Evolutionary conservation across 2,329 filamentous ascomycete species (phyloP).

Genomic region (Bipolaris bicolor): DNA sequence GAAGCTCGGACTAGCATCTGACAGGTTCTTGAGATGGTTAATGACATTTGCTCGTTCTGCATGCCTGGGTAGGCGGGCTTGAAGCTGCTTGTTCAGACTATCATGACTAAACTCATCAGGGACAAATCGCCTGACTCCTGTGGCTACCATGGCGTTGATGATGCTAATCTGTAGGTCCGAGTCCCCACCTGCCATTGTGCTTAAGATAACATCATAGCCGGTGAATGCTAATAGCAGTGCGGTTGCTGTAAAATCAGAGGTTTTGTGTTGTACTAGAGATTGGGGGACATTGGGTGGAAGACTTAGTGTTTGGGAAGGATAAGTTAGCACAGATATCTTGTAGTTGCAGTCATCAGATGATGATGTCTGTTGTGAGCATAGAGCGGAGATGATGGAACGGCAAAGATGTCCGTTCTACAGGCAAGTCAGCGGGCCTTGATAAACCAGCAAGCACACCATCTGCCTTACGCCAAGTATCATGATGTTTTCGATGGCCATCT

Average conservation of each 20-base stretch:
- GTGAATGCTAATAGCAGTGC: constrained; percentile 43
- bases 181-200: constrained; percentile 37
- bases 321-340: constrained; percentile 35
- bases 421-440: constrained; percentile 9
- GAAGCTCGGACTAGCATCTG: constrained; percentile 20
- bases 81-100: constrained; percentile 39
- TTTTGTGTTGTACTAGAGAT: constrained; percentile 24
- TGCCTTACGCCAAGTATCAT: constrained; percentile 35
- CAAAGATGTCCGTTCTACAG: constrained; percentile 34
- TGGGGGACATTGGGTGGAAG: constrained; percentile 24
- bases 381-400: constrained; percentile 31
- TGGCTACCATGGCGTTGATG: constrained; percentile 49
- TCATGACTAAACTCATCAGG: constrained; percentile 52
- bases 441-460: background rate
- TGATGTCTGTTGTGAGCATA: constrained; percentile 14
- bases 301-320: constrained; percentile 28
- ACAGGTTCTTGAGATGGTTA: constrained; percentile 33
- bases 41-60: constrained; percentile 39
- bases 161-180: constrained; percentile 37
- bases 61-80: constrained; percentile 38
- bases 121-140: constrained; percentile 50
- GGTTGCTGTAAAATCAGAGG: constrained; percentile 38
- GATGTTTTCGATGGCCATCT: constrained; percentile 32
- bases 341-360: constrained; percentile 6
- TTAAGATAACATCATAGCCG: constrained; percentile 50